Evolutionary conservation across 495 filamentous ascomycete genomes (phyloP).

Genomic region (Hypoxylon perforatum): DNA sequence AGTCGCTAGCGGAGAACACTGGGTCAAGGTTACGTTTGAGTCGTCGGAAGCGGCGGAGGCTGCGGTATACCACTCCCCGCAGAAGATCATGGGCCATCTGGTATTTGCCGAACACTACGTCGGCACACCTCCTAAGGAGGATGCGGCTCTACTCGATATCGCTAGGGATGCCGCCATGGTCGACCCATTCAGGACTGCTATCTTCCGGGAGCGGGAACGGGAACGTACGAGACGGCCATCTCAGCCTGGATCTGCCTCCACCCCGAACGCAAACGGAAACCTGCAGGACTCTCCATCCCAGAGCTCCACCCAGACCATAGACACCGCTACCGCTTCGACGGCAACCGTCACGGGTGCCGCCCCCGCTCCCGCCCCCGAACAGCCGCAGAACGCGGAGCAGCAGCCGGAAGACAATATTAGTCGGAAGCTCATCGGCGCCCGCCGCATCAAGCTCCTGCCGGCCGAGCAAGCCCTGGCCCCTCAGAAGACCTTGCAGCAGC

Average conservation of each 20-base stretch:
- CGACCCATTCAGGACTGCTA: conserved; percentile 26
- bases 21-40: conserved; percentile 95
- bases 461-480: conserved; percentile 75
- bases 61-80: conserved; percentile 79
- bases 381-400: conserved; percentile 33
- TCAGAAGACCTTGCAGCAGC: conserved; percentile 68
- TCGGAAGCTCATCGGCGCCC: conserved; percentile 58
- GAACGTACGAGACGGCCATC: conserved; percentile 22
- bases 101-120: conserved; percentile 83
- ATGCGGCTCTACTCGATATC: conserved; percentile 66
- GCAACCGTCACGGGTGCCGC: conserved; percentile 66
- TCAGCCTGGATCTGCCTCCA: conserved; percentile 14
- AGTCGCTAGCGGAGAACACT: conserved; percentile 81
- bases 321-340: conserved; percentile 65
- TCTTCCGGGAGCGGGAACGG: conserved; percentile 24
- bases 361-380: conserved; percentile 15
- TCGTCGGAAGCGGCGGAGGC: conserved; percentile 80
- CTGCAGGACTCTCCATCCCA: conserved; percentile 50
- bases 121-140: conserved; percentile 73
- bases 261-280: not conserved
- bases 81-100: conserved; percentile 77
- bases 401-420: conserved; percentile 49
- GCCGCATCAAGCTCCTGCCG: conserved; percentile 60
- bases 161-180: conserved; percentile 49
- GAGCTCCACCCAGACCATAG: conserved; percentile 60